A percentile compares a stretch with the other conserved stretches of the same genome.
Conservation (phyloP, 306 rosid genomes). For the Macrotyloma uniflorum region DNA sequence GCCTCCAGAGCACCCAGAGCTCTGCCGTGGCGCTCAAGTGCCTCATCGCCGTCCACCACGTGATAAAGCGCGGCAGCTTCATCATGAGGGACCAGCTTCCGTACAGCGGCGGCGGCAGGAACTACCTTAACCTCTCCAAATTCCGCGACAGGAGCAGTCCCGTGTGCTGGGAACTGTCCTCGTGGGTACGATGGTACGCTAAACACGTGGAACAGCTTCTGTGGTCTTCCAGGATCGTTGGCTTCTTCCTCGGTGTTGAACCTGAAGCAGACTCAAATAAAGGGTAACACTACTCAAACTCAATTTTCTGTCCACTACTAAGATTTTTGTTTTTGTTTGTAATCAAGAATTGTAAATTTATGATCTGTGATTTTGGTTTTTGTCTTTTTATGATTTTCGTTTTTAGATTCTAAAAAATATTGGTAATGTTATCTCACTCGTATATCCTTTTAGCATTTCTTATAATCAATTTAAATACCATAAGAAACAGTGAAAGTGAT, state of each 20-base stretch:
- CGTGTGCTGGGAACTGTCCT: slow-evolving; percentile 62
- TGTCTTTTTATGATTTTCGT: no score
- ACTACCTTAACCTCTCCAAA: slow-evolving; percentile 78
- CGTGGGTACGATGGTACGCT: slow-evolving; percentile 77
- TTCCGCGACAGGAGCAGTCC: slow-evolving; percentile 61
- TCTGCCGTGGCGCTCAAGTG: slow-evolving; percentile 83
- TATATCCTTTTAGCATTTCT: no score
- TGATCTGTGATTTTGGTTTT: no score
- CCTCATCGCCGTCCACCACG: slow-evolving; percentile 61
- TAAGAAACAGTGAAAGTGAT: no score
- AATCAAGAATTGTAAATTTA: no score
- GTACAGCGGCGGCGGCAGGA: slow-evolving; percentile 65
- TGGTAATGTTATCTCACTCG: no score
- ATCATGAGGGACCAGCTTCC: slow-evolving; percentile 83
- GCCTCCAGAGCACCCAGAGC: slow-evolving; percentile 62
- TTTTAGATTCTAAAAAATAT: no score
- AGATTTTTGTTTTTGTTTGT: no score
- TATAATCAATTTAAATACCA: no score
- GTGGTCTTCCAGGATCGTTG: slow-evolving; percentile 45
- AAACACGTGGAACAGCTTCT: slow-evolving; percentile 58
- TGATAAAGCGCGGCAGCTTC: slow-evolving; percentile 60
- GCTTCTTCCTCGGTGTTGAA: slow-evolving; percentile 35
- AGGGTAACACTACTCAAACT: background rate
- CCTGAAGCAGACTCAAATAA: background rate
- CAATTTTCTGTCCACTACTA: no score